Evolutionary conservation across 331 rosid genomes (phyloP).

Genomic region (Malus hybrid): DNA sequence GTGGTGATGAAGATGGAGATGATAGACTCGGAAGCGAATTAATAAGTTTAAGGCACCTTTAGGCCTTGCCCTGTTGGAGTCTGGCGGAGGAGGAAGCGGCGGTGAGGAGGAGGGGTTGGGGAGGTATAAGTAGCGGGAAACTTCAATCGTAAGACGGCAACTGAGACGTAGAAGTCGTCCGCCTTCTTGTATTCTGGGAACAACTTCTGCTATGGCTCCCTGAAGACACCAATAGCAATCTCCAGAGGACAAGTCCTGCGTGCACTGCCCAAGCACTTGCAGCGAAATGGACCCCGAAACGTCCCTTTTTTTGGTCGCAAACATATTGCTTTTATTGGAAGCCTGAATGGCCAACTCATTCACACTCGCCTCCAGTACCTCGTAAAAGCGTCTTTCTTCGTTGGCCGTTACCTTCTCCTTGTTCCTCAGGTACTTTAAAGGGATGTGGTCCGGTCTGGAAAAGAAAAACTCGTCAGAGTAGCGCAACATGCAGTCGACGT

Average conservation of each 20-base stretch:
- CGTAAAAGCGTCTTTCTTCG: no score
- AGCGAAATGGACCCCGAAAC: not conserved
- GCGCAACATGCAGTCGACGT: constrained; percentile 27
- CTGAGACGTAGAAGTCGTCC: not conserved
- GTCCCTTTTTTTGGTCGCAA: no score
- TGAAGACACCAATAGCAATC: not conserved
- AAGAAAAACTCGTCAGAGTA: constrained; percentile 8
- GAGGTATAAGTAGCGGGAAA: not conserved
- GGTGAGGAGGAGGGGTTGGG: not conserved
- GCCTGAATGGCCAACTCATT: no score
- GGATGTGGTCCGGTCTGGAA: no score
- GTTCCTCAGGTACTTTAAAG: no score
- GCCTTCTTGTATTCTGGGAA: not conserved
- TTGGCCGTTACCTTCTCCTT: no score
- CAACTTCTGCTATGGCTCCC: not conserved
- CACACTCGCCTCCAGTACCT: no score
- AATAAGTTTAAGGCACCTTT: no score
- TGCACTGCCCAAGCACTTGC: not conserved
- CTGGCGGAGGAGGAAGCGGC: not conserved
- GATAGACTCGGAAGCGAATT: no score
- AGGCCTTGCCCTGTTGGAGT: no score
- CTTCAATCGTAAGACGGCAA: not conserved
- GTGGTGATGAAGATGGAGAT: no score
- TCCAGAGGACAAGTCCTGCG: not conserved
- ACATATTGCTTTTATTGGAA: no score